Conservation (phyloP, 192 early-diverging fungal genomes). For the Mortierella antarctica region DNA sequence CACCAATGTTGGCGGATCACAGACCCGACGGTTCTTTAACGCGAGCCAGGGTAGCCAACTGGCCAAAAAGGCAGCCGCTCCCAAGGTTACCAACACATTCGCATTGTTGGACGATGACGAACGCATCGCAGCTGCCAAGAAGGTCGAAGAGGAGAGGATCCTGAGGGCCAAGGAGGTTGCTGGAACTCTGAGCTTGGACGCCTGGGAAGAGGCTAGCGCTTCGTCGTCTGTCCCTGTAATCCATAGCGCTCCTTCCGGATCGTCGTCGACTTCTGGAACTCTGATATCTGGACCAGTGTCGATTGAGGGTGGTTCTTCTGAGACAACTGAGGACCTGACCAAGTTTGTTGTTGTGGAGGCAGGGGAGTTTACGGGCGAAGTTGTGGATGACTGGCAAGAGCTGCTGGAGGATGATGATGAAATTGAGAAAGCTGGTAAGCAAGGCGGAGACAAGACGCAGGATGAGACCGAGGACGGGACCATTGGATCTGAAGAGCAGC, state of each 20-base stretch:
- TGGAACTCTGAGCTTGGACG: constrained; percentile 41
- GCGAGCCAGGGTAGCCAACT: constrained; percentile 10
- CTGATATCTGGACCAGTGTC: not conserved
- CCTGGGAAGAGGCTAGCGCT: constrained; percentile 37
- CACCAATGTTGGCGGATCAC: constrained; percentile 36
- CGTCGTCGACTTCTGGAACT: constrained; percentile 3
- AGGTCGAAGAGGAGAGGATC: constrained; percentile 36
- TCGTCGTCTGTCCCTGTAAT: constrained; percentile 3
- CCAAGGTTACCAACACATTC: constrained; percentile 38
- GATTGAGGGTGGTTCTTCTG: not conserved
- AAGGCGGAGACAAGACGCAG: not conserved
- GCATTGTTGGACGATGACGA: constrained; percentile 49
- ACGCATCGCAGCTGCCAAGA: constrained; percentile 40
- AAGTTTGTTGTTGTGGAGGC: constrained; percentile 50
- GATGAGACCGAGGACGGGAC: not conserved
- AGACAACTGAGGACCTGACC: constrained; percentile 28
- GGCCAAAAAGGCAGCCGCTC: constrained; percentile 16
- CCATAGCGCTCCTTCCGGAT: not conserved
- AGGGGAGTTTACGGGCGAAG: constrained; percentile 47
- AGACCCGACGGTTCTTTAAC: constrained; percentile 39
- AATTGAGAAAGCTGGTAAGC: not conserved
- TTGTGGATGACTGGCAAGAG: constrained; percentile 53
- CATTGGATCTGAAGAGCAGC: not conserved
- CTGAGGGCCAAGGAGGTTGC: constrained; percentile 51
- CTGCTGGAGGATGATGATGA: constrained; percentile 46